These are phyloP conservation scores for Mortierella polycephala DNA, from an alignment of 371 early-diverging fungal species.

Conservation along the genomic window DNA sequence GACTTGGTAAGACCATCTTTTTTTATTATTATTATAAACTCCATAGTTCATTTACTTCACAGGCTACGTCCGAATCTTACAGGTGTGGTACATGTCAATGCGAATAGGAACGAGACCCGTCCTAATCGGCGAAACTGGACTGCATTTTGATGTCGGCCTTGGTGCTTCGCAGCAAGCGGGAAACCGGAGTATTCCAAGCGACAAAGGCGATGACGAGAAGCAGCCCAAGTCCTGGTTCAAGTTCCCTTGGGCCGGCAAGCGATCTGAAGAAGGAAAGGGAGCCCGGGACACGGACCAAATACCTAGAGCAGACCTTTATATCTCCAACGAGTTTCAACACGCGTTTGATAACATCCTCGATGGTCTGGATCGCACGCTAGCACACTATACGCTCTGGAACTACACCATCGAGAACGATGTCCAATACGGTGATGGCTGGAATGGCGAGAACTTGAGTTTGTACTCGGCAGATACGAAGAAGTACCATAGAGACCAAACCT, in stretches of 20 bases:
- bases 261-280: constrained; percentile 10
- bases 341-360: constrained; percentile 74
- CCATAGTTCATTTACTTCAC: too few relatives aligned
- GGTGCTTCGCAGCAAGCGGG: constrained; percentile 51
- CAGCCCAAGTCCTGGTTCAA: not conserved
- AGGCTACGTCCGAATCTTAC: too few relatives aligned
- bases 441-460: constrained; percentile 74
- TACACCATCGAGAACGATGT: constrained; percentile 69
- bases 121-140: constrained; percentile 78
- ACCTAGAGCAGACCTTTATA: not conserved
- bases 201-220: not conserved
- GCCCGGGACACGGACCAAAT: not conserved
- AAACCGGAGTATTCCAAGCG: not conserved
- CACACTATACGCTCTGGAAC: constrained; percentile 74
- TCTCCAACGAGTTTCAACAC: constrained; percentile 50
- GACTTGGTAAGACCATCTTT: constrained; percentile 48
- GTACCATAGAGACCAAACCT: not conserved
- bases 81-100: too few relatives aligned
- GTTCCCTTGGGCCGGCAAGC: not conserved
- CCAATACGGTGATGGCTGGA: constrained; percentile 76
- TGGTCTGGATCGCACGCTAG: constrained; percentile 67
- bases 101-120: constrained; percentile 58
- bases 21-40: too few relatives aligned
- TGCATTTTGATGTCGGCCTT: constrained; percentile 73
- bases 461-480: constrained; percentile 18